These are phyloP conservation scores for Candida qinlingensis DNA, from an alignment of 805 yeast genomes.

Conservation along the genomic window DNA sequence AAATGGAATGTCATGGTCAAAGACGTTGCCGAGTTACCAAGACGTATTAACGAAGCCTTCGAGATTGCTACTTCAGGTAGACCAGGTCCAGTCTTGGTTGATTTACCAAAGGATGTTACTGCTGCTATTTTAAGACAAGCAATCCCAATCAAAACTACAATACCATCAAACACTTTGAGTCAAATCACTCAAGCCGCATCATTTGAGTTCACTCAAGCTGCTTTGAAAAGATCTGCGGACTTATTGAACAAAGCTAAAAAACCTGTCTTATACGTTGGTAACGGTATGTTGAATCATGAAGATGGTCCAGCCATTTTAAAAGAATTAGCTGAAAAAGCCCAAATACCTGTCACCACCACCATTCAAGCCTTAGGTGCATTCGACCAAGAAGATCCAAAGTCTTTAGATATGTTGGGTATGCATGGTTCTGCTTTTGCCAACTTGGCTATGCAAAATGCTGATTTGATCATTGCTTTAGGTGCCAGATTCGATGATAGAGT, in stretches of 20 bases:
- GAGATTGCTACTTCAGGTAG: constrained; percentile 95
- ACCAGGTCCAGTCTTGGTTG: constrained; percentile 98
- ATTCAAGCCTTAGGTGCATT: constrained; percentile 91
- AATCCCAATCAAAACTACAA: constrained; percentile 73
- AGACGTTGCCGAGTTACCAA: constrained; percentile 87
- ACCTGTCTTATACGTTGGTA: constrained; percentile 90
- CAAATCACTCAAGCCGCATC: constrained; percentile 66
- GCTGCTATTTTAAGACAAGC: constrained; percentile 83
- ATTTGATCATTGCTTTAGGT: constrained; percentile 88
- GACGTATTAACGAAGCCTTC: constrained; percentile 95
- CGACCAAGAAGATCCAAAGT: constrained; percentile 86
- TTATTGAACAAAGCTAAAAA: constrained; percentile 77
- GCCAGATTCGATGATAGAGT: constrained; percentile 99
- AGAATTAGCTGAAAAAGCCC: constrained; percentile 84
- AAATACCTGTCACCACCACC: constrained; percentile 94
- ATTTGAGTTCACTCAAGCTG: constrained; percentile 67
- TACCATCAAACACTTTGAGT: constrained; percentile 65
- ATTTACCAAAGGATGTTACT: constrained; percentile 96
- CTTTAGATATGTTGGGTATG: constrained; percentile 97
- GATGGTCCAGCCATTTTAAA: constrained; percentile 77
- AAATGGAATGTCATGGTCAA: constrained; percentile 99
- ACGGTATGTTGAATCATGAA: constrained; percentile 74
- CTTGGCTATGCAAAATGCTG: constrained; percentile 90
- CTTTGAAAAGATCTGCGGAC: constrained; percentile 71
- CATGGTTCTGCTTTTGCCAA: constrained; percentile 96